Base-by-base conservation (phyloP, 2,329 filamentous ascomycete genomes). In the Penicillium sp. region DNA sequence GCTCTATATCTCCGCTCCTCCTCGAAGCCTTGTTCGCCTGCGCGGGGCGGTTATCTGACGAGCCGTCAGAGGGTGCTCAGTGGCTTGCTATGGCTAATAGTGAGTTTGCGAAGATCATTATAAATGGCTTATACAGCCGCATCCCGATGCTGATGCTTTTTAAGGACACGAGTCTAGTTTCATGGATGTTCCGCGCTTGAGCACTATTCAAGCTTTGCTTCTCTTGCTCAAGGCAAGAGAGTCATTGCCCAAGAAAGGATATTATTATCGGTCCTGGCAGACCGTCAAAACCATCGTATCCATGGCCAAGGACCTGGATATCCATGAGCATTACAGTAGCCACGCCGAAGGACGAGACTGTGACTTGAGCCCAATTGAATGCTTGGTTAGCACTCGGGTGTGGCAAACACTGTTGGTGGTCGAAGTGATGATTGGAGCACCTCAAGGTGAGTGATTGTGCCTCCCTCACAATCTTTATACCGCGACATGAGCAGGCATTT, bases 241-340 rank as follows among this genome's bases (percentile, higher is more conserved):
- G 75, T 90, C 91, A n/a, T 87, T 90, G 9, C 93, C 94, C 0
- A 96, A 96, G 72, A 87, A 91, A 60, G 95, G 95, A 1, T 98
- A 98, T 73, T 98, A 95, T 75, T 98, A 95, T 77, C 88, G 94
- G 39, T 98, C 95, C 0, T 98, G 95, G 94, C 96, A 97, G 87
- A 91, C 90, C 5, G 87, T 96, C 19, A 94, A 96, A 54, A 91
- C 93, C 60, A 92, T 94, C 63, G 89, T 96, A 7, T 89, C 92
- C 49, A 96, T 98, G 91, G 92, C 87, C 27, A 95, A 96, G 70
- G 94, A 97, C 71, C 81, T 98, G 35, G 91, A 92, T 19, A 80
- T 98, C 6, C 88, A 97, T 70, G 92, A 96, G 64, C 94, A 98
- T 76, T 87, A 87, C 61, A 87, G 90, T 59, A 86, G 88, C 46